Conservation (phyloP, 2,329 filamentous ascomycete species). For the Mycosphaerella sp. region DNA sequence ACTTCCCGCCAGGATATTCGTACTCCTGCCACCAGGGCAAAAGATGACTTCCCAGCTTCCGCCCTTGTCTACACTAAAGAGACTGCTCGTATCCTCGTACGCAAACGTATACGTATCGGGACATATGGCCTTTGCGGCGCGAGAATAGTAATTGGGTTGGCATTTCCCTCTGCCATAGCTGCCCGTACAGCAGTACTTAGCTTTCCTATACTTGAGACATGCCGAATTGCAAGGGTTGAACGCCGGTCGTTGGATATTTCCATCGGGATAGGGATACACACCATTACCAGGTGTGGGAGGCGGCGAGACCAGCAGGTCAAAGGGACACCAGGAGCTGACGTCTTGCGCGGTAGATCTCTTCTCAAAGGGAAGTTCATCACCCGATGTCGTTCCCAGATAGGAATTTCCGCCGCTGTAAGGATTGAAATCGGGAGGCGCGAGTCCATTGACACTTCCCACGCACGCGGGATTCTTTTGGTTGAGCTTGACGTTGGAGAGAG, state of each 20-base stretch:
- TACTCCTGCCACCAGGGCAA: slow-evolving; percentile 56
- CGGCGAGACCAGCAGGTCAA: slow-evolving; percentile 63
- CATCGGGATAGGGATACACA: slow-evolving; percentile 74
- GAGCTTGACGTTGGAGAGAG: slow-evolving; percentile 58
- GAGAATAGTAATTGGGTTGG: slow-evolving; percentile 61
- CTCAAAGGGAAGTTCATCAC: slow-evolving; percentile 64
- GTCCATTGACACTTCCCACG: slow-evolving; percentile 62
- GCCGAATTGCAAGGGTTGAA: slow-evolving; percentile 75
- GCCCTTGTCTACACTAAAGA: slow-evolving; percentile 54
- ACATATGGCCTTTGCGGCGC: slow-evolving; percentile 65
- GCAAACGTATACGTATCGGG: slow-evolving; percentile 78
- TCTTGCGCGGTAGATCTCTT: slow-evolving; percentile 49
- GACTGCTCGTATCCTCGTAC: slow-evolving; percentile 53
- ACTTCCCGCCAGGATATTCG: slow-evolving; percentile 39
- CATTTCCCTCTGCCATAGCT: slow-evolving; percentile 59
- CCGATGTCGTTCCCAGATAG: slow-evolving; percentile 56
- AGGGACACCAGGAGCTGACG: slow-evolving; percentile 69
- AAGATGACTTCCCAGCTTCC: slow-evolving; percentile 74
- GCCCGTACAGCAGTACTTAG: slow-evolving; percentile 70
- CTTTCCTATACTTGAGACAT: slow-evolving; percentile 61
- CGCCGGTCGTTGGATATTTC: slow-evolving; percentile 59
- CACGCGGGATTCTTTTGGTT: slow-evolving; percentile 72
- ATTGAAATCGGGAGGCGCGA: slow-evolving; percentile 40
- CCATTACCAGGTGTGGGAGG: slow-evolving; percentile 66
- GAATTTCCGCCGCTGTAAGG: slow-evolving; percentile 48